Evolutionary conservation across 257 asterid genomes (phyloP).

Genomic region (Echites panduratus): DNA sequence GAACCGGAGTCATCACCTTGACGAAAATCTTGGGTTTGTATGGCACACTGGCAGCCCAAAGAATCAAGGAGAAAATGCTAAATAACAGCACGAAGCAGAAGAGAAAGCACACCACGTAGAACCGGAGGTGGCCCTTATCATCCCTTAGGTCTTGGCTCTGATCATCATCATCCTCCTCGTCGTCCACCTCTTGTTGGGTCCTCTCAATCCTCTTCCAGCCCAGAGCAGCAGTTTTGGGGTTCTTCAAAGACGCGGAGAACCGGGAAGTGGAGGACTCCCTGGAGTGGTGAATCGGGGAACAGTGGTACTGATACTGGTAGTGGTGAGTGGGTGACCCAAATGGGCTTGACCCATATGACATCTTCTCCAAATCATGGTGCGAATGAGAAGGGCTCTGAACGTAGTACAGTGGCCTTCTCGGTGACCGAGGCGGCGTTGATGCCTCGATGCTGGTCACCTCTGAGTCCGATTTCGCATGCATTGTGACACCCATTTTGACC

Average conservation of each 20-base stretch:
- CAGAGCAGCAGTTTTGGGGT: conserved; percentile 23
- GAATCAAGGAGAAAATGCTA: conserved; percentile 53
- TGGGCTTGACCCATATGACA: conserved; percentile 83
- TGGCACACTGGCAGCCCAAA: conserved; percentile 70
- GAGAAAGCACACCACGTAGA: conserved; percentile 55
- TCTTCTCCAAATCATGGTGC: conserved; percentile 57
- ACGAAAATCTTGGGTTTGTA: conserved; percentile 56
- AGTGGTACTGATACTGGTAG: conserved; percentile 58
- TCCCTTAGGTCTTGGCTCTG: conserved; percentile 18
- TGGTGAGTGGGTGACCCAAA: conserved; percentile 73
- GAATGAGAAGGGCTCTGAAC: conserved; percentile 94
- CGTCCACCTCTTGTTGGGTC: conserved; percentile 28
- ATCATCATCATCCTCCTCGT: conserved; percentile 36
- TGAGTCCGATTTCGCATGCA: conserved; percentile 88
- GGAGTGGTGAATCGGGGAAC: conserved; percentile 93
- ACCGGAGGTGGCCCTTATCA: conserved; percentile 30
- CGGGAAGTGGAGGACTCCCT: conserved; percentile 84
- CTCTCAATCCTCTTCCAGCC: conserved; percentile 62
- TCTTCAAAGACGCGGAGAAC: conserved; percentile 66
- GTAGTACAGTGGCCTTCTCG: conserved; percentile 74
- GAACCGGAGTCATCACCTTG: conserved; percentile 35
- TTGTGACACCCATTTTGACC: conserved; percentile 37
- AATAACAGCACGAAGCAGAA: conserved; percentile 55
- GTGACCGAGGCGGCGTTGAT: conserved; percentile 77
- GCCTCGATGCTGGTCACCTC: conserved; percentile 79